Conservation (phyloP, 225 moss, liverwort and hornwort genomes). For the Physcomitrium patens region DNA sequence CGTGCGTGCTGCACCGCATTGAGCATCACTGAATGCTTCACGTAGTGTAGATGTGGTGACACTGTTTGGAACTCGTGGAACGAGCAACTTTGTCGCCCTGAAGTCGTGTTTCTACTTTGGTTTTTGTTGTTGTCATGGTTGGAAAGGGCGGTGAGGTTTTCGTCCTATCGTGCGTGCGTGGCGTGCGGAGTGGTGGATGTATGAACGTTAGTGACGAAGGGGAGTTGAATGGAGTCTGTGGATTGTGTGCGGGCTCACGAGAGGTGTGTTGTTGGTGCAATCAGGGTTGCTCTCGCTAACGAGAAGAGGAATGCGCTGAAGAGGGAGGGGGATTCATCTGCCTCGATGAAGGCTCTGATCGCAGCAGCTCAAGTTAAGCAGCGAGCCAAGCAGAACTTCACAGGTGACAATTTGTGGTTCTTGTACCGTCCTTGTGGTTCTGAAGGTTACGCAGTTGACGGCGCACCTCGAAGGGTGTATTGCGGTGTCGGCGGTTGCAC, state of each 20-base stretch:
- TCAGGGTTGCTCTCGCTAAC: constrained; percentile 92
- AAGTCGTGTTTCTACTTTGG: too few relatives aligned
- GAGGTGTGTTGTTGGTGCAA: constrained; percentile 9
- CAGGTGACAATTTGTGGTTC: constrained; percentile 26
- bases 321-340: constrained; percentile 77
- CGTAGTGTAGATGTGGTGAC: background rate
- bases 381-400: constrained; percentile 70
- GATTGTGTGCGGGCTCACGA: background rate
- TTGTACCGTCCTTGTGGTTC: background rate
- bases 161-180: background rate
- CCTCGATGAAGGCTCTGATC: constrained; percentile 96
- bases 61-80: background rate
- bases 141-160: background rate
- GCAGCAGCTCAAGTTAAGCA: constrained; percentile 96
- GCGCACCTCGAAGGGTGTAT: constrained; percentile 10
- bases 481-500: background rate
- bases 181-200: background rate
- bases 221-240: background rate
- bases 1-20: background rate
- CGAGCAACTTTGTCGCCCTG: background rate
- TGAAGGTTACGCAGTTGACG: background rate
- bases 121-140: background rate
- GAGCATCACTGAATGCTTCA: background rate
- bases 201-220: background rate
- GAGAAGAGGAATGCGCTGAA: constrained; percentile 91